A percentile compares a stretch with the other conserved stretches of the same genome.
Conservation (phyloP, 2,329 filamentous ascomycete species). For the Penicillium expansum region DNA sequence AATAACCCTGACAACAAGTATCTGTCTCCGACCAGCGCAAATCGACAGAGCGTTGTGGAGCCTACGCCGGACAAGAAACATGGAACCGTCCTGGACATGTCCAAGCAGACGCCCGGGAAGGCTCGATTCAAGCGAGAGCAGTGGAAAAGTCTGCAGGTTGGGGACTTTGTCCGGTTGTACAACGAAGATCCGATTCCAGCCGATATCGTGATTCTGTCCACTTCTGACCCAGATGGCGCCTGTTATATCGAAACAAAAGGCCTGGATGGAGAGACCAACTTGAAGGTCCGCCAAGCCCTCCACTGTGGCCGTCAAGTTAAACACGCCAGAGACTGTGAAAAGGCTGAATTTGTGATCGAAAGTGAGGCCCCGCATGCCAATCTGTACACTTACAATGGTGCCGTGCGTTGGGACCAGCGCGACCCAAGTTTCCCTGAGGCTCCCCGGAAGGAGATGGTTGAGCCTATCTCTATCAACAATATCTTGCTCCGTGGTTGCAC, state of each 20-base stretch:
- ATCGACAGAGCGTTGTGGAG: slow-evolving; percentile 25
- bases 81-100: slow-evolving; percentile 71
- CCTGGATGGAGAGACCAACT: slow-evolving; percentile 92
- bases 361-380: slow-evolving; percentile 92
- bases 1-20: slow-evolving; percentile 31
- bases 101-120: slow-evolving; percentile 62
- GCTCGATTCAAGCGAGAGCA: slow-evolving; percentile 87
- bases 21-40: slow-evolving; percentile 33
- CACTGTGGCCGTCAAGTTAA: slow-evolving; percentile 78
- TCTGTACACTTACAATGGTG: slow-evolving; percentile 90
- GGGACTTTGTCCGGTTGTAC: slow-evolving; percentile 94
- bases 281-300: slow-evolving; percentile 90
- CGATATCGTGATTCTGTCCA: slow-evolving; percentile 87
- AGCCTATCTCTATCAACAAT: slow-evolving; percentile 94
- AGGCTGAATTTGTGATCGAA: slow-evolving; percentile 80
- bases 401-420: slow-evolving; percentile 79
- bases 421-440: slow-evolving; percentile 62
- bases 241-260: slow-evolving; percentile 99
- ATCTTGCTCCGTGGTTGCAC: slow-evolving; percentile 89
- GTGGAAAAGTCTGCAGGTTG: slow-evolving; percentile 94
- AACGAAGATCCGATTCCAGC: slow-evolving; percentile 94
- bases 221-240: slow-evolving; percentile 87
- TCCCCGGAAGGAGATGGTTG: slow-evolving; percentile 73
- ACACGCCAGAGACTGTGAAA: slow-evolving; percentile 90
- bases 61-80: slow-evolving; percentile 47